Base-by-base conservation (phyloP, 805 yeast genomes). In the Schizosaccharomyces osmophilus region DNA sequence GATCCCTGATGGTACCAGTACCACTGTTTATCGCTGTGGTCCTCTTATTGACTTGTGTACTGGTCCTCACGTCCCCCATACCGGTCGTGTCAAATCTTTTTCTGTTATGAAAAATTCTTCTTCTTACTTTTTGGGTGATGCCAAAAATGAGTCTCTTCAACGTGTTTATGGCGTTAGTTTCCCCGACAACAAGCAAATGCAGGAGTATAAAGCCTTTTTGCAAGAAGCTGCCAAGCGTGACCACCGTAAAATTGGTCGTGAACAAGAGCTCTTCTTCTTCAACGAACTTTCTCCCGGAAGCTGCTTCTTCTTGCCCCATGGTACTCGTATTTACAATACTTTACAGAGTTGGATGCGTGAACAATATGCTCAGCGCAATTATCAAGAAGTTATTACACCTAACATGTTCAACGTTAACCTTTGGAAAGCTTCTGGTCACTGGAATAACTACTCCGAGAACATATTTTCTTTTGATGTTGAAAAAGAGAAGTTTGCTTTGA, bases 401-500 rank as follows among this genome's bases (percentile, higher is more conserved):
- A 93, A 93, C 77, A 93, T 93, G 97, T 93, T 81, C 81, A 90
- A 89, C 77, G 76, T 97, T 64, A 90, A 90, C 74, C 79, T 93
- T 69, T 93, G 99, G 99, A 95, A 90, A 77, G 85, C 93, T 62
- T 89, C 97, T 13, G 98, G 98, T 66, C 98, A 93, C 74, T 93
- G 97, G 98, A 94, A 79, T 57, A 93, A 93, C 76, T 93, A 93
- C 75, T 84, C 87, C 72, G 98, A 93, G 72, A 87, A 93, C 73
- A 93, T 93, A 98, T 93, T 93, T 71, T 77, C 95, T 11, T 87
- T 93, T 69, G 96, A 89, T 62, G 95, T 90, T 66, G 99, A 93
- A 75, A 93, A 93, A 79, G 98, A 93, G 73, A 80, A 80, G 48
- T 93, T 77, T 69, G 98, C 96, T 69, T 80, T 93, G 69, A 93